Conservation (phyloP, 495 filamentous ascomycete species). For the Oleoguttula mirabilis region DNA sequence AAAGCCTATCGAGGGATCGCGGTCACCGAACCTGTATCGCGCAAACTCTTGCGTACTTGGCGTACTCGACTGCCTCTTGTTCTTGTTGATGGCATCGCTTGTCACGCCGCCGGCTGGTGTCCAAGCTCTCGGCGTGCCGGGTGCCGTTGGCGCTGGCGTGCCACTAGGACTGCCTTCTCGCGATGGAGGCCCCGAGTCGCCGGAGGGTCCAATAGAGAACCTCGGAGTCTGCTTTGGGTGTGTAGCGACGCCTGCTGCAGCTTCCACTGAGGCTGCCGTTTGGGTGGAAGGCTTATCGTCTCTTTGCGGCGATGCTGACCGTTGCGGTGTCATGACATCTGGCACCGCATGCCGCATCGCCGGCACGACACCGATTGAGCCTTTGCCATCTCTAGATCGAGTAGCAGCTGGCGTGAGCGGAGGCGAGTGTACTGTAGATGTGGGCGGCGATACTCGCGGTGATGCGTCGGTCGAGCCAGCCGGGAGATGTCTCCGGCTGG, state of each 20-base stretch:
- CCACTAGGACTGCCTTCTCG: slow-evolving; percentile 42
- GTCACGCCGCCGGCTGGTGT: slow-evolving; percentile 61
- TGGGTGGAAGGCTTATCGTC: slow-evolving; percentile 3
- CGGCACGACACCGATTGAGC: slow-evolving; percentile 15
- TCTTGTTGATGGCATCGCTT: slow-evolving; percentile 79
- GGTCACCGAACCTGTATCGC: slow-evolving; percentile 69
- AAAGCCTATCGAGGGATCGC: slow-evolving; percentile 40
- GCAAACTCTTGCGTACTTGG: slow-evolving; percentile 55
- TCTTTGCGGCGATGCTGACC: slow-evolving; percentile 17
- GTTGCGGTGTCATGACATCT: slow-evolving; percentile 53
- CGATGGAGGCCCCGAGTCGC: slow-evolving; percentile 55
- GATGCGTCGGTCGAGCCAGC: slow-evolving; percentile 33
- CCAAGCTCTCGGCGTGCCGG: slow-evolving; percentile 45
- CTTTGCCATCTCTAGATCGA: slow-evolving; percentile 38
- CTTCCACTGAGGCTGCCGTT: slow-evolving; percentile 33
- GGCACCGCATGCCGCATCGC: slow-evolving; percentile 28
- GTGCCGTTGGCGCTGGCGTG: slow-evolving; percentile 50
- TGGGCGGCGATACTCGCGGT: slow-evolving; percentile 37
- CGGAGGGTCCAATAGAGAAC: slow-evolving; percentile 58
- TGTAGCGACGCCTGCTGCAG: slow-evolving; percentile 29
- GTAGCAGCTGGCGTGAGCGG: slow-evolving; percentile 80
- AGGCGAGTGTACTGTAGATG: slow-evolving; percentile 67
- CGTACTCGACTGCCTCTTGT: slow-evolving; percentile 61
- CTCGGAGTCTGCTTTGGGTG: slow-evolving; percentile 49
- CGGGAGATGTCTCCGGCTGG: slow-evolving; percentile 19